Percentiles rank a stretch among this genome's conserved stretches.
These are phyloP conservation scores for Allomyces macrogynus DNA, from an alignment of 192 early-diverging fungal genomes.

Conservation along the genomic window DNA sequence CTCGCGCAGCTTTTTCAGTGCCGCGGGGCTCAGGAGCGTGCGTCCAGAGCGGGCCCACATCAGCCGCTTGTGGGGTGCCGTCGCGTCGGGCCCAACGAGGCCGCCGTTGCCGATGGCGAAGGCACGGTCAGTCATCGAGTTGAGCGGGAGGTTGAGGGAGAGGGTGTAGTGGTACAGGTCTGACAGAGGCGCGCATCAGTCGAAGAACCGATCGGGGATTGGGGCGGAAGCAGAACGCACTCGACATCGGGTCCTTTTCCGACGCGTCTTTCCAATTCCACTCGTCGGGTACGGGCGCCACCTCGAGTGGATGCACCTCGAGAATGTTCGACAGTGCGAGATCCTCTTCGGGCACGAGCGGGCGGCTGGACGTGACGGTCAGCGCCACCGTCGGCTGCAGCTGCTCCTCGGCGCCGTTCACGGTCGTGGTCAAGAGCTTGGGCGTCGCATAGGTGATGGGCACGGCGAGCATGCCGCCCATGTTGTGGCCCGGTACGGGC, in stretches of 20 bases:
- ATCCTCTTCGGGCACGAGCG: too few relatives aligned
- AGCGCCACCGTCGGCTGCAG: too few relatives aligned
- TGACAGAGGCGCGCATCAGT: too few relatives aligned
- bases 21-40: neutral
- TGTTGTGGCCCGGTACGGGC: neutral
- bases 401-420: too few relatives aligned
- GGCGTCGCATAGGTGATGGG: neutral
- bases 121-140: neutral
- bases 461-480: neutral
- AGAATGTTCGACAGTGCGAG: neutral
- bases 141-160: neutral
- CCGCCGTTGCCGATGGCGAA: too few relatives aligned
- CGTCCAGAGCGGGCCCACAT: neutral
- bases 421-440: neutral
- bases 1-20: neutral
- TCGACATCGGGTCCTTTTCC: neutral
- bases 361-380: too few relatives aligned
- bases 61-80: neutral
- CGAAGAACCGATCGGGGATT: too few relatives aligned
- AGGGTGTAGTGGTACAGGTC: neutral
- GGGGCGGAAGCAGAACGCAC: neutral
- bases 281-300: neutral
- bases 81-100: too few relatives aligned
- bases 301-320: neutral
- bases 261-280: neutral